Evolutionary conservation across 164 flowering plant species (phyloP).

Genomic region (Macadamia integrifolia): DNA sequence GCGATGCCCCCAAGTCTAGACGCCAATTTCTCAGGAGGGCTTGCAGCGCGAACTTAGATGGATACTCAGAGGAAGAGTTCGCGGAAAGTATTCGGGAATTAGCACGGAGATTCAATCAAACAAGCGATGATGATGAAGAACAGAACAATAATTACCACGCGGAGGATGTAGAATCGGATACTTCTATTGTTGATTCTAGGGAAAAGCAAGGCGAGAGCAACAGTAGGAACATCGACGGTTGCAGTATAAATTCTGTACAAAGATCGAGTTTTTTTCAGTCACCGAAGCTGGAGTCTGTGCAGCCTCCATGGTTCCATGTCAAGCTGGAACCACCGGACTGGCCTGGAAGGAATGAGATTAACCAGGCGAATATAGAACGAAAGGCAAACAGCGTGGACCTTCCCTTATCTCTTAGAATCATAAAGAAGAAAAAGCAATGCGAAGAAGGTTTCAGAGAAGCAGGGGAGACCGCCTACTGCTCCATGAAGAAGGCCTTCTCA

Average conservation of each 20-base stretch:
- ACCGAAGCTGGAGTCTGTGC: conserved; percentile 5
- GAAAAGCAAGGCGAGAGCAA: neutral
- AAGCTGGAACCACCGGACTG: conserved; percentile 36
- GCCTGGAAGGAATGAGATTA: conserved; percentile 25
- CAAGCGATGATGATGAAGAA: conserved; percentile 19
- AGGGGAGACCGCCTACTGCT: conserved; percentile 70
- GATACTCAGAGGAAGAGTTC: conserved; percentile 71
- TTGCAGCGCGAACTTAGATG: conserved; percentile 42
- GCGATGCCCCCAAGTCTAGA: conserved; percentile 23
- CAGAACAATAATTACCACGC: neutral
- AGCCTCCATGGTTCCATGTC: conserved; percentile 31
- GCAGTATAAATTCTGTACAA: neutral
- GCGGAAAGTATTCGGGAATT: conserved; percentile 50
- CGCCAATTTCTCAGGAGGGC: conserved; percentile 28
- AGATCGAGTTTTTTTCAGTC: conserved; percentile 3
- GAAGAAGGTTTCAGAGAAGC: conserved; percentile 44
- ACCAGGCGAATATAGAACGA: conserved; percentile 44
- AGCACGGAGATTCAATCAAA: conserved; percentile 40
- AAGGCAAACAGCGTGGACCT: conserved; percentile 72
- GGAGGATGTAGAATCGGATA: neutral
- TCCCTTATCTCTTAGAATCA: conserved; percentile 67
- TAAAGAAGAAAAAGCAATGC: conserved; percentile 61
- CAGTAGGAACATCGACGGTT: no score
- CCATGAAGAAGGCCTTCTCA: conserved; percentile 77
- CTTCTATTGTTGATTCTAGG: neutral